Evolutionary conservation across 352 stramenopile species (phyloP), one percentile per base, ranked within the genome.

Genomic region (Phytophthora palmivora): DNA sequence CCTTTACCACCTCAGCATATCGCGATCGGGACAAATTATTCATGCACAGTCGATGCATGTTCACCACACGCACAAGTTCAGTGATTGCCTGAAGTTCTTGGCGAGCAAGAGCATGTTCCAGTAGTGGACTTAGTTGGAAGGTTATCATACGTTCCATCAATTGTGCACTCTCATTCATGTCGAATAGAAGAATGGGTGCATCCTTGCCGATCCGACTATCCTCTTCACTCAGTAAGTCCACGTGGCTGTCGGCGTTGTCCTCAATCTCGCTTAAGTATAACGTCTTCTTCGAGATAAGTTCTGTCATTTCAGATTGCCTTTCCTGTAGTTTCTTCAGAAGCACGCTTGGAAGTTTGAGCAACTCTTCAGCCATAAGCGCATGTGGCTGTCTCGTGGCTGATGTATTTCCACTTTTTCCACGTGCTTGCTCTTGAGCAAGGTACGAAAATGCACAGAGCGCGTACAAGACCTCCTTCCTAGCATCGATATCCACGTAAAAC

Each of bases 381-480:
- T 88, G 58, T 18, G 67, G 67, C 18, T 41, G 46, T 16, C 43
- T 63, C 10, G 54, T 55, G 11, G 36, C 21, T 22, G 24, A 46
- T n/a, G 42, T 14, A 11, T 32, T 36, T 11, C 15, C 50, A 18
- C n/a, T 65, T 39, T 67, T 82, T 16, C 64, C 59, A 24, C 56
- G 58, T 26, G 58, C 71, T 56, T 83, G 72, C 45, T 88, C 67
- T 45, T 90, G 82, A 34, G 85, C 82, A 7, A 90, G 70, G 54
- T 82, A 94, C 38, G 85, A 94, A 48, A 94, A 91, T n/a, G 85
- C 82, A 70, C 85, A 92, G 18, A 94, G 58, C 4, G 85, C 85
- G 54, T 94, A 74, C n/a, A 94, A 46, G 19, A 94, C 65, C 39
- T 94, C 85, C 14, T 88, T 88, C 1, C 85, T 78, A 51, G 76